These are phyloP conservation scores for Zoysia pacifica DNA, from an alignment of 176 grass and related monocot species.

Conservation along the genomic window DNA sequence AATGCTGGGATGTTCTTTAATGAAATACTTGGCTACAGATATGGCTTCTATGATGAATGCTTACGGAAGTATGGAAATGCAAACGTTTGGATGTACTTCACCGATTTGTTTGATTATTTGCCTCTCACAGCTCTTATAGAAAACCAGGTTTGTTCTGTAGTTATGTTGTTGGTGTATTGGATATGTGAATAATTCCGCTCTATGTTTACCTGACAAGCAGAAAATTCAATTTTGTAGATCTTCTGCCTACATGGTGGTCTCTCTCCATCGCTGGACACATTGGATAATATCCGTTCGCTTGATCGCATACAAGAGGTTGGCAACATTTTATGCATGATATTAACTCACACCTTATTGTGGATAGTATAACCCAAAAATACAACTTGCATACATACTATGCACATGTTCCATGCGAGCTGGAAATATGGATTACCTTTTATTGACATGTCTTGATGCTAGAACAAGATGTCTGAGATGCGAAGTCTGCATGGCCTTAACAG, in stretches of 20 bases:
- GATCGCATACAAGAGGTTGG: constrained; percentile 96
- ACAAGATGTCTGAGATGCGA: constrained; percentile 6
- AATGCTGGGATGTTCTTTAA: constrained; percentile 36
- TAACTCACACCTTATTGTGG: constrained; percentile 24
- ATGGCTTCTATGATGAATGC: constrained; percentile 99
- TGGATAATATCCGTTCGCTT: constrained; percentile 93
- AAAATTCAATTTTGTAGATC: constrained; percentile 52
- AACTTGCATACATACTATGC: constrained; percentile 17
- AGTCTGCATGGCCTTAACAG: constrained; percentile 11
- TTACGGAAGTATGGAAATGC: constrained; percentile 99
- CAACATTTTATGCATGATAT: not conserved
- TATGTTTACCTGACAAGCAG: constrained; percentile 18
- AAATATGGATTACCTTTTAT: not conserved
- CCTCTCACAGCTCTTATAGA: constrained; percentile 99
- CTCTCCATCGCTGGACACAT: constrained; percentile 93
- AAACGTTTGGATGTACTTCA: constrained; percentile 99
- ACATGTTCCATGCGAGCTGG: constrained; percentile 13
- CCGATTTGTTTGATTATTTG: constrained; percentile 98
- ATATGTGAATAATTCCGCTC: not conserved
- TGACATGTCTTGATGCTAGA: constrained; percentile 20
- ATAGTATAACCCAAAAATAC: not conserved
- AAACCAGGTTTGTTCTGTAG: constrained; percentile 74
- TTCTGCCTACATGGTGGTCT: constrained; percentile 99
- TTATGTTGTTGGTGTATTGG: constrained; percentile 14
- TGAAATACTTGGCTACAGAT: constrained; percentile 60